Base-by-base conservation (phyloP, 2,329 filamentous ascomycete species). In the Diaporthe velutina region DNA sequence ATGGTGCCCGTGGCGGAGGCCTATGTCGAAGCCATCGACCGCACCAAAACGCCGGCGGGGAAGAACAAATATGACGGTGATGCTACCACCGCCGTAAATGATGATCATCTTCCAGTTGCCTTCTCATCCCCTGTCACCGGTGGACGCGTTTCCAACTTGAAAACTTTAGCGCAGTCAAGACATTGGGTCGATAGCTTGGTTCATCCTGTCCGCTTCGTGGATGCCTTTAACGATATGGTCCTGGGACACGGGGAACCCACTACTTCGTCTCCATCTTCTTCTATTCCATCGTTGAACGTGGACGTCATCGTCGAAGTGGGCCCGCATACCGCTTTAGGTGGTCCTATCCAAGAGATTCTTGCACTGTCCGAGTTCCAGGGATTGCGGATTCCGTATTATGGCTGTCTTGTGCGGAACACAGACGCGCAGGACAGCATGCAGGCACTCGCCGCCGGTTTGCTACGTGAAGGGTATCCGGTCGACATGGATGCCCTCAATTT, bases 281-380 rank as follows among this genome's bases (percentile, higher is more conserved):
- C n/a, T n/a, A n/a, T n/a, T n/a, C n/a, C n/a, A n/a, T n/a, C n/a
- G n/a, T n/a, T n/a, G n/a, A 54, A 35, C 35, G 82, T 86, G 30
- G 84, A 86, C 67, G 80, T 85, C 79, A 79, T 87, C 19, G 76
- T 89, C 22, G 87, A 89, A 78, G 78, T 89, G 10, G 88, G 87
- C 0, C 87, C 87, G 0, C 87, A 89, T 76, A 83, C 86, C 4
- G 87, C 86, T 3, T 81, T 89, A 2, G 83, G 86, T 60, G 87
- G 88, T 0, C 87, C 87, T 1, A 83, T 89, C 71, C 86, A 87
- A 78, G 85, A 88, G 79, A 88, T 88, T 22, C 79, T 88, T 30
- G 86, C 87, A 77, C 45, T 30, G 9, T 80, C 80, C 2, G 45
- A 54, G 15, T 55, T 72, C 17, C 17, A 45, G 12, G 35, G n/a